Evolutionary conservation across 345 rosid genomes (phyloP), one percentile per base, ranked within the genome.

Genomic region (Bruguiera parviflora): DNA sequence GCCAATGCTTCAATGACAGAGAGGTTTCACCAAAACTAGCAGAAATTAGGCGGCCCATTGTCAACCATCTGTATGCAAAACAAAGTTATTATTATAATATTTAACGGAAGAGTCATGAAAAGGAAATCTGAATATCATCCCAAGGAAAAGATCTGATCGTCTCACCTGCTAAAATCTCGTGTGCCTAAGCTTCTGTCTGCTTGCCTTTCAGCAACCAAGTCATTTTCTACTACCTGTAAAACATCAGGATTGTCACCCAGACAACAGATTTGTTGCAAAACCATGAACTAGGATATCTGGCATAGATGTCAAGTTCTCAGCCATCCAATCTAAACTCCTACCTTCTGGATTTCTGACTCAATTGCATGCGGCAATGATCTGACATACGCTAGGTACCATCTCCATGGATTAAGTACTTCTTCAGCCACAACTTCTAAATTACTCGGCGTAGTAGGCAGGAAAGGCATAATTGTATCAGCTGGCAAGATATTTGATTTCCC

Each of bases 401-500:
- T 92, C 97, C 97, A 95, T 67, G 93, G 85, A 39, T 86, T 82
- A 22, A 71, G 69, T 39, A 81, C 61, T 77, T 89, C 91, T 10
- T 81, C 70, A 63, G 78, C 57, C 43, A 77, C 85, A 31, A 46
- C 81, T 71, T 83, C 86, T 3, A 67, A 15, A 21, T 79, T 60
- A 71, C 74, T 75, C 3, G 70, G 77, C 5, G 82, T 81, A 58
- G 88, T 80, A 68, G 97, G 97, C 75, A 80, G 89, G 78, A 92
- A 84, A 5, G 96, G 96, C 32, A 92, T n/a, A 20, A 90, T 84
- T 64, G 90, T 24, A 83, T 92, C 97, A 15, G 96, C 88, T 0
- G 97, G 99, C 68, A 92, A 61, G 35, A 90, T 92, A 77, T 92
- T 92, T 4, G 99, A 95, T 67, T 92, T 95, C 51, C 93, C 96